Conservation (phyloP, 2,329 filamentous ascomycete genomes). For the Fusarium torreyae region DNA sequence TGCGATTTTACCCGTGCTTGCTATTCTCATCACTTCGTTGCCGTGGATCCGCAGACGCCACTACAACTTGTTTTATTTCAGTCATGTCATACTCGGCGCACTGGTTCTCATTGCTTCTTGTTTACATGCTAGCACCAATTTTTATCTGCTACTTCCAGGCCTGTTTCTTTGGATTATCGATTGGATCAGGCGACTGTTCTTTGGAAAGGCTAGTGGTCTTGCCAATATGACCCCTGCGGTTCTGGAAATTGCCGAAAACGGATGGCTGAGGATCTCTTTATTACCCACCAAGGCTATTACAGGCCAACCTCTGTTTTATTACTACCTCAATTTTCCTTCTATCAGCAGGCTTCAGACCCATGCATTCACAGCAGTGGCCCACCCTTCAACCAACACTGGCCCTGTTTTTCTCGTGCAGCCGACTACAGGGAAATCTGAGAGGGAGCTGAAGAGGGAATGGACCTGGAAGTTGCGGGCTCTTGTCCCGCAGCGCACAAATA, state of each 20-base stretch:
- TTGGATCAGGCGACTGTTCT: not conserved
- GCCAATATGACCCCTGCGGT: not conserved
- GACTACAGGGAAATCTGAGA: accelerated
- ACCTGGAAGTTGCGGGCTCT: not conserved
- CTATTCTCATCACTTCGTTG: not conserved
- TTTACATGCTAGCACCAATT: not conserved
- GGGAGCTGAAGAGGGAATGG: not conserved
- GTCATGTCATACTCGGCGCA: not conserved
- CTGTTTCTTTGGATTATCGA: not conserved
- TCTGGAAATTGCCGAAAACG: not conserved
- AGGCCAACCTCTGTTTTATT: not conserved
- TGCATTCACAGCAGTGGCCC: not conserved
- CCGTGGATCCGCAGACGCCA: not conserved
- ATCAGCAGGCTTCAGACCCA: not conserved
- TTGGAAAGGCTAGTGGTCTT: not conserved
- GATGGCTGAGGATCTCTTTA: not conserved
- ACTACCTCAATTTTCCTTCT: not conserved
- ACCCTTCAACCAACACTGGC: not conserved
- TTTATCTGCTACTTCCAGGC: not conserved
- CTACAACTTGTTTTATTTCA: constrained; percentile 1
- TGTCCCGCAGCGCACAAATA: not conserved
- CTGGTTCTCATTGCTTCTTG: not conserved
- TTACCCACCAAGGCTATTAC: not conserved
- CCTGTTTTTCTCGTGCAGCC: not conserved
- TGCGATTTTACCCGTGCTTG: not conserved